phyloP scores from a whole-genome alignment of 2,329 filamentous ascomycete species.

The Clarireedia hainanense region DNA sequence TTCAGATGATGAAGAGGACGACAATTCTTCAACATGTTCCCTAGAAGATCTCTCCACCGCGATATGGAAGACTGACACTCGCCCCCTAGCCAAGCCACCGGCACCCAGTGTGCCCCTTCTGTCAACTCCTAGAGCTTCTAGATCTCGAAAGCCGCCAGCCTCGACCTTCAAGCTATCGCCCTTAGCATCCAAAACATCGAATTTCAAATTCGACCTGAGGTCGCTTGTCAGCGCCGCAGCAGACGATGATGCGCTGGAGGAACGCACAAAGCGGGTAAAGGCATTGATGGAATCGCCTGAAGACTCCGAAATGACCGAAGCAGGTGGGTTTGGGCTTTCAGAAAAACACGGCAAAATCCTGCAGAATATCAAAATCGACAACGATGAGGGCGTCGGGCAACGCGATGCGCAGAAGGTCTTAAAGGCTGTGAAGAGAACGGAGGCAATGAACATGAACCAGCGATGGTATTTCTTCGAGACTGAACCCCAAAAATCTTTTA shows the following conservation, averaged over 20 bases:
- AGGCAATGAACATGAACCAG: constrained; percentile 45
- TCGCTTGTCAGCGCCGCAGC: constrained; percentile 51
- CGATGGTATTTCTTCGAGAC: constrained; percentile 50
- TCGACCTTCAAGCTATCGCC: constrained; percentile 39
- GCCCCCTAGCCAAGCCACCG: not conserved
- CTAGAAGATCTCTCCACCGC: constrained; percentile 42
- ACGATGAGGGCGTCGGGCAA: constrained; percentile 31
- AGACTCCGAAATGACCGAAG: not conserved
- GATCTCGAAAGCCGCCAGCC: constrained; percentile 10
- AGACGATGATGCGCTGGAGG: constrained; percentile 51
- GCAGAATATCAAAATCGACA: constrained; percentile 21
- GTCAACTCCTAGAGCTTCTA: constrained; percentile 11
- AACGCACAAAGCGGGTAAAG: constrained; percentile 38
- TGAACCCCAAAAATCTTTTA: not conserved
- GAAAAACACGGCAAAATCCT: constrained; percentile 3
- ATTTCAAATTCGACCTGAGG: constrained; percentile 57
- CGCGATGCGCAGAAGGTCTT: constrained; percentile 36
- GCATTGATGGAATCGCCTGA: constrained; percentile 26
- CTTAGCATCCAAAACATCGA: constrained; percentile 34
- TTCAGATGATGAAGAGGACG: constrained; percentile 59
- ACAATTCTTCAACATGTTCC: constrained; percentile 42
- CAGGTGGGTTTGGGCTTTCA: not conserved
- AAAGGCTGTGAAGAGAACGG: constrained; percentile 51
- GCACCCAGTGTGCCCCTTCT: not conserved
- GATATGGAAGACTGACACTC: constrained; percentile 10